Conservation (phyloP, 1,284 basidiomycete species). For the Cutaneotrichosporon cutaneum region DNA sequence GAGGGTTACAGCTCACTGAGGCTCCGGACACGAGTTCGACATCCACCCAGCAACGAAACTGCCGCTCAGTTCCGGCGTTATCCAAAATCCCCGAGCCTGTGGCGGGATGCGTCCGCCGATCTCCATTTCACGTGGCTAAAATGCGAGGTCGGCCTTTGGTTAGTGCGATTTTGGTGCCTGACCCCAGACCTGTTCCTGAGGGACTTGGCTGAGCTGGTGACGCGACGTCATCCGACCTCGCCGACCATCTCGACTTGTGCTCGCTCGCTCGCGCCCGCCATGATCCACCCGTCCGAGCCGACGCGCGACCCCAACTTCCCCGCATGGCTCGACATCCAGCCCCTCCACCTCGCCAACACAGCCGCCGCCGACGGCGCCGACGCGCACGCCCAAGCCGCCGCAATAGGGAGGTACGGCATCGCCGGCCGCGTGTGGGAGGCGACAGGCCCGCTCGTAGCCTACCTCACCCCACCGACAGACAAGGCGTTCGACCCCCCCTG, state of each 20-base stretch:
- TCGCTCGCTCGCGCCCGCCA: background rate
- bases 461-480: slow-evolving; percentile 36
- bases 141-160: background rate
- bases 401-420: slow-evolving; percentile 48
- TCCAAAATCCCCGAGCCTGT: background rate
- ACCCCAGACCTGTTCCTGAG: background rate
- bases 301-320: slow-evolving; percentile 50
- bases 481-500: slow-evolving; percentile 40
- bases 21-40: slow-evolving; percentile 2
- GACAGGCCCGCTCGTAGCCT: slow-evolving; percentile 37
- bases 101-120: background rate
- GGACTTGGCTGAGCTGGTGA: background rate
- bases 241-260: background rate
- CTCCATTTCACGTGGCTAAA: background rate
- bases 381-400: slow-evolving; percentile 32
- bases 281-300: slow-evolving; percentile 1
- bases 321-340: slow-evolving; percentile 44
- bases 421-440: slow-evolving; percentile 52
- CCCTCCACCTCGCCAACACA: slow-evolving; percentile 28
- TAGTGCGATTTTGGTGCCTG: background rate
- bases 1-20: slow-evolving; percentile 21
- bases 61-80: background rate
- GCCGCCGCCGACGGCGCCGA: slow-evolving; percentile 20
- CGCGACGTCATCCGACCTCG: background rate
- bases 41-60: background rate